Evolutionary conservation across 441 rosid species (phyloP).

Genomic region (Cnidoscolus chayamansa): DNA sequence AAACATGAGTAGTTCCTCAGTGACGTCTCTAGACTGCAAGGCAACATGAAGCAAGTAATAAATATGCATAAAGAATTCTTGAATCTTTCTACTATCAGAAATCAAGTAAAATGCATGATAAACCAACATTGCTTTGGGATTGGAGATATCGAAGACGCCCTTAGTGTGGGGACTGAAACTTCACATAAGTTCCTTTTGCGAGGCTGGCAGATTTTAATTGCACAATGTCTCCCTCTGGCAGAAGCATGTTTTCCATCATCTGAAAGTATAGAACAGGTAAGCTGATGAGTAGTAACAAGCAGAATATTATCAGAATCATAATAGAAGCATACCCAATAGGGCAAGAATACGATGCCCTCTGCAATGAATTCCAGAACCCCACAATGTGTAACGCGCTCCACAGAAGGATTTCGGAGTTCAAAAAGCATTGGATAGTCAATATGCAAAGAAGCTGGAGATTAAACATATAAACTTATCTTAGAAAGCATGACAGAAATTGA

Average conservation of each 20-base stretch:
- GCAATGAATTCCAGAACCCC: conserved; percentile 91
- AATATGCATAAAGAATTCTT: not conserved
- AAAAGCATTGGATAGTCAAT: conserved; percentile 88
- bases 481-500: conserved; percentile 7
- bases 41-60: not conserved
- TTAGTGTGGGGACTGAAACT: conserved; percentile 72
- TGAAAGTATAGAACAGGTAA: conserved; percentile 23
- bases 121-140: conserved; percentile 81
- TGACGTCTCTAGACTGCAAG: conserved; percentile 75
- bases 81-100: not conserved
- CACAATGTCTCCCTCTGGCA: conserved; percentile 75
- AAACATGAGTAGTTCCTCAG: conserved; percentile 85
- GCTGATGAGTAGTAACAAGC: not conserved
- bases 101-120: not conserved
- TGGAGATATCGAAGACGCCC: conserved; percentile 72
- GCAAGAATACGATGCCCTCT: conserved; percentile 88
- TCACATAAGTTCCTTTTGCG: conserved; percentile 72
- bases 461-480: not conserved
- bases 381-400: conserved; percentile 71
- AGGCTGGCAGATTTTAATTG: conserved; percentile 61
- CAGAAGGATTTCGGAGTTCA: conserved; percentile 62
- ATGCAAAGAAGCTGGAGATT: conserved; percentile 65
- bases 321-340: conserved; percentile 61
- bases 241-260: conserved; percentile 87
- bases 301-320: not conserved